A percentile compares a stretch with the other conserved stretches of the same genome.
phyloP scores from a whole-genome alignment of 1,139 yeast species.

The Torulaspora globosa region DNA sequence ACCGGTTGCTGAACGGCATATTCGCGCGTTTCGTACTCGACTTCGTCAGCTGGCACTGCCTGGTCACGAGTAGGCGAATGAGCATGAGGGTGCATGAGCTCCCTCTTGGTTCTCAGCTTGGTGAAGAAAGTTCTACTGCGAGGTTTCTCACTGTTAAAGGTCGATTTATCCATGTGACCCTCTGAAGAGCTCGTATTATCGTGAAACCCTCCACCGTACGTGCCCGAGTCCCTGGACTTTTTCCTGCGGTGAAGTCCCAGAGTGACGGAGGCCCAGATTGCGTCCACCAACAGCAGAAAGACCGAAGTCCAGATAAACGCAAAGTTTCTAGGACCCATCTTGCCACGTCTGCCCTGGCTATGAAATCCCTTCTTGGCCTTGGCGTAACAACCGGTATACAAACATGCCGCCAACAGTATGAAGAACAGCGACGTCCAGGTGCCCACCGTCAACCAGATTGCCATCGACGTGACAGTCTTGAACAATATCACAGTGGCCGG shows the following conservation, averaged over 20 bases:
- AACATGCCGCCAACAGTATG: constrained; percentile 52
- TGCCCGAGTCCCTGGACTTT: constrained; percentile 8
- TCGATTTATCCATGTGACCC: constrained; percentile 12
- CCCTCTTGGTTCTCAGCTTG: constrained; percentile 15
- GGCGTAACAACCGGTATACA: constrained; percentile 62
- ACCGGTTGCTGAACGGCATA: constrained; percentile 3
- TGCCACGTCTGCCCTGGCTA: constrained; percentile 45
- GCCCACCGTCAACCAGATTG: constrained; percentile 36
- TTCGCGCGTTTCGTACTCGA: constrained; percentile 11
- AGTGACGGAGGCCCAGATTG: constrained; percentile 26
- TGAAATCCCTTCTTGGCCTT: constrained; percentile 57
- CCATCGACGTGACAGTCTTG: constrained; percentile 37
- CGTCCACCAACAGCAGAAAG: constrained; percentile 42
- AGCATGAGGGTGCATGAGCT: constrained; percentile 5
- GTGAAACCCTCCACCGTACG: constrained; percentile 3
- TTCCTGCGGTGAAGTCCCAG: constrained; percentile 10
- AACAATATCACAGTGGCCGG: constrained; percentile 33
- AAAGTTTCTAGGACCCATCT: constrained; percentile 54
- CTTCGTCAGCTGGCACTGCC: constrained; percentile 11
- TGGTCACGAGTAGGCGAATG: constrained; percentile 5
- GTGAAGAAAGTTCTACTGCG: constrained; percentile 13
- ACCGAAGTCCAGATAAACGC: constrained; percentile 65
- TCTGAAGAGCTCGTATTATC: constrained; percentile 12
- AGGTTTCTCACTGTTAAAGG: constrained; percentile 10
- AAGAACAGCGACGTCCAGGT: constrained; percentile 50